Evolutionary conservation across 2,329 filamentous ascomycete genomes (phyloP), one percentile per base, ranked within the genome.

Genomic region (Phaeosphaeria sp.): DNA sequence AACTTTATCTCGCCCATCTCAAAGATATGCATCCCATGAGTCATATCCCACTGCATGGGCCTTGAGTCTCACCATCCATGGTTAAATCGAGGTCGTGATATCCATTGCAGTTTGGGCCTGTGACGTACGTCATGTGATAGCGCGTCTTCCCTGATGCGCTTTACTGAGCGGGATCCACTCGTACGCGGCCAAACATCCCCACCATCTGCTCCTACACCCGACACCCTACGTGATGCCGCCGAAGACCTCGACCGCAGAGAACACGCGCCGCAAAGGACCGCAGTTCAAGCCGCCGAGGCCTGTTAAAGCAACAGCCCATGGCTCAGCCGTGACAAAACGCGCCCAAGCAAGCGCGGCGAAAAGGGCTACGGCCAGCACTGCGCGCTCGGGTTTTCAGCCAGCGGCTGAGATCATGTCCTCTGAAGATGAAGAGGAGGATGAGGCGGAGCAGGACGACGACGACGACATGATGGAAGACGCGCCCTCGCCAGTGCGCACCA

Each of bases 221-320:
- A 1, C 6, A 22, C 41, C 3, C 25, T 27, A 27, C 54, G 58
- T 30, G 46, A 73, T 73, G 71, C 68, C 71, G 9, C 70, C 66
- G 1, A 72, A 72, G 39, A 68, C 63, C 51, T 56, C 66, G 25
- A 54, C 50, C 46, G 39, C 65, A 9, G 69, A 67, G 50, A 54
- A 59, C 20, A 30, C 60, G 4, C 60, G 65, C 27, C 68, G 73
- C n/a, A 75, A 72, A 58, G 72, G 71, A 0, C 71, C 73, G 3
- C 66, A 73, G 1, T 78, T 78, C 63, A 76, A 78, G 22, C 75
- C 76, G 10, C 76, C 75, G 7, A 71, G 74, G 18, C 74, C 72
- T 4, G 66, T 75, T 41, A 72, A 75, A 52, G 56, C 66, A 25
- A 27, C 68, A 13, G 56, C 67, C 7, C 63, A 71, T 50, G 43